These are phyloP conservation scores for Yamadazyma endophytica DNA, from an alignment of 805 yeast genomes.

Conservation along the genomic window DNA sequence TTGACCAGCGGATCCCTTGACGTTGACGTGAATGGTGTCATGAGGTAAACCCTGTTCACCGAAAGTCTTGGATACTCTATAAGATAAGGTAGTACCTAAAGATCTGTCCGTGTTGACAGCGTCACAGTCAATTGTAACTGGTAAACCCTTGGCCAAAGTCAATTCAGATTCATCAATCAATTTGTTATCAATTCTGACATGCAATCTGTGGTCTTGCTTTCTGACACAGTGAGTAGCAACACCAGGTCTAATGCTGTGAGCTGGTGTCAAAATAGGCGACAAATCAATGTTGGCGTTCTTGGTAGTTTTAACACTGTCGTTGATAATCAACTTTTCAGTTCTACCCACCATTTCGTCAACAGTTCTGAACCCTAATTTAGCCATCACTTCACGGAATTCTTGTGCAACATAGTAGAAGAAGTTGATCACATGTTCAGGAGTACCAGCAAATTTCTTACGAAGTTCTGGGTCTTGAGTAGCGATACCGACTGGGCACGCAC, in stretches of 20 bases:
- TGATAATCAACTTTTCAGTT: conserved; percentile 82
- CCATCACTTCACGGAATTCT: conserved; percentile 91
- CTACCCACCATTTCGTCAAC: conserved; percentile 98
- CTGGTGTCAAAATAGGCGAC: conserved; percentile 93
- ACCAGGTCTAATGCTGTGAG: conserved; percentile 93
- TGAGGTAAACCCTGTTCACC: conserved; percentile 94
- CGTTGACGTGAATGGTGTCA: conserved; percentile 91
- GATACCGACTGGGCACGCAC: conserved; percentile 97
- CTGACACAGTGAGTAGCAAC: conserved; percentile 90
- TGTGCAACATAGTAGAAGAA: conserved; percentile 93
- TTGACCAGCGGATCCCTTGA: conserved; percentile 94
- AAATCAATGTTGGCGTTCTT: conserved; percentile 90
- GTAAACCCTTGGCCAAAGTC: conserved; percentile 94
- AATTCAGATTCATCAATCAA: conserved; percentile 93
- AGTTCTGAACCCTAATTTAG: conserved; percentile 90
- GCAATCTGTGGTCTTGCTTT: conserved; percentile 91
- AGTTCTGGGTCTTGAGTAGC: conserved; percentile 97
- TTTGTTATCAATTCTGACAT: conserved; percentile 91
- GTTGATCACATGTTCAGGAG: conserved; percentile 97
- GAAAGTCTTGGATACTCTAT: conserved; percentile 86
- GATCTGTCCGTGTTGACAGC: conserved; percentile 96
- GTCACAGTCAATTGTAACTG: conserved; percentile 89
- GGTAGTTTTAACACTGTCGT: conserved; percentile 80
- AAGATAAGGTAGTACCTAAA: conserved; percentile 90
- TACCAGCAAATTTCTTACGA: conserved; percentile 88